Base-by-base conservation (phyloP, 2,329 filamentous ascomycete genomes). In the Verticillium tricorpus region DNA sequence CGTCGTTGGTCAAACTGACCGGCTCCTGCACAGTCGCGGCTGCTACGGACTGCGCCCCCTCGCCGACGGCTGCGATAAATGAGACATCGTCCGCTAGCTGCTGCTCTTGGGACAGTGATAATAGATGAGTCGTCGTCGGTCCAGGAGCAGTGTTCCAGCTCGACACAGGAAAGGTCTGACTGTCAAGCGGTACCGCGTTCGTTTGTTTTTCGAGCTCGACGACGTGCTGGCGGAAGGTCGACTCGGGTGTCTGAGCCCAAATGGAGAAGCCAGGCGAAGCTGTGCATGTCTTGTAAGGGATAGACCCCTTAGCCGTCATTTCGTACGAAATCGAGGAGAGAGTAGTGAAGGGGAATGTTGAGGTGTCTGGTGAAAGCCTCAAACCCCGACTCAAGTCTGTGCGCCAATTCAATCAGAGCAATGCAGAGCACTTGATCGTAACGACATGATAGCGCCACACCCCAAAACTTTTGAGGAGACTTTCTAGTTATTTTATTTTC, bases 11-110 rank as follows among this genome's bases (percentile, higher is more conserved):
- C 8, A n/a, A 31, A 40, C 52, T 25, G 31, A 7, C 2, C 19
- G 28, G 28, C 56, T 64, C 63, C 50, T 65, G 64, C 9, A 65
- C 55, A 8, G 64, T 65, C 17, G 64, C 52, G 19, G 64, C 64
- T 40, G 64, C 64, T 17, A 65, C 64, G 4, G 63, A 64, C 59
- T 65, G 64, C 19, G 64, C 64, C 19, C 64, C 64, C 37, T 65
- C 64, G 8, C 64, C 64, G 25, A 65, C 61, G 4, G 64, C 64
- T 6, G 62, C 56, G 2, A 65, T 54, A 32, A 58, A 64, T 5
- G 64, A 60, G n/a, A 63, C 57, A 17, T 65, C 64, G 37, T 65
- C 63, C 5, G 64, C 61, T 8, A 65, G 61, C 2, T 61, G 57
- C 19, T 65, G 64, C 22, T 65, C 64, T 1, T 39, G n/a, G 15